Conservation (phyloP, 1,284 basidiomycete genomes). For the Cutaneotrichosporon cyanovorans region DNA sequence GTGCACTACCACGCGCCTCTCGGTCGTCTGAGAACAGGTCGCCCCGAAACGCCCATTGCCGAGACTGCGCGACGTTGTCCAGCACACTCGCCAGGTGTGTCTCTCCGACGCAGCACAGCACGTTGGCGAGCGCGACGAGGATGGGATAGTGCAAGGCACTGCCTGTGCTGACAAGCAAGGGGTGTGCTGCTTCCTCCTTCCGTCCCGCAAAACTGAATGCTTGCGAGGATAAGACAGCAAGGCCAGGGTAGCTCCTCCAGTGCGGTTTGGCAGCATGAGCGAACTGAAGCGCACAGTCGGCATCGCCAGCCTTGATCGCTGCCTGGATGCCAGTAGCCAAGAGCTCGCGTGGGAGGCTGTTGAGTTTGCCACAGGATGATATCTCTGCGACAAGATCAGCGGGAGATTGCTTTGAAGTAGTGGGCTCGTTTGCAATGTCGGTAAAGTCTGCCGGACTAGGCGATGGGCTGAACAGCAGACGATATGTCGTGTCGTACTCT, state of each 20-base stretch:
- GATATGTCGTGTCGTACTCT: conserved; percentile 9
- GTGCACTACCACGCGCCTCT: background rate
- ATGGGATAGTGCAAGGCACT: conserved; percentile 13
- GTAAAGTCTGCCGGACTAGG: background rate
- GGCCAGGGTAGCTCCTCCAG: conserved; percentile 31
- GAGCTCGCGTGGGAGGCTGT: conserved; percentile 24
- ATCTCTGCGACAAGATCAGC: conserved; percentile 9
- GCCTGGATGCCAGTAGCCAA: conserved; percentile 29
- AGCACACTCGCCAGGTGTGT: background rate
- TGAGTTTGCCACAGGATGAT: conserved; percentile 7
- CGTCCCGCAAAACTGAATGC: conserved; percentile 18
- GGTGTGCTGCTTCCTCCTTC: conserved; percentile 7
- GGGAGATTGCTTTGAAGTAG: too few relatives aligned
- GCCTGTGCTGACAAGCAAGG: conserved; percentile 3
- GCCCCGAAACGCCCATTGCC: conserved; percentile 10
- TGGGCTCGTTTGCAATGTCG: too few relatives aligned
- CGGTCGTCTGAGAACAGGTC: conserved; percentile 3
- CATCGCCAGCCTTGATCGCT: conserved; percentile 15
- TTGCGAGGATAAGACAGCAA: conserved; percentile 21
- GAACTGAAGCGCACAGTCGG: conserved; percentile 13
- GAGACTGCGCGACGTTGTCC: conserved; percentile 1
- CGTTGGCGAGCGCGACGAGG: conserved; percentile 1
- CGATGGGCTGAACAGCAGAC: background rate
- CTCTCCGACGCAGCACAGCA: background rate
- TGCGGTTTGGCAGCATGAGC: conserved; percentile 18